Evolutionary conservation across 2,329 filamentous ascomycete species (phyloP), one percentile per base, ranked within the genome.

Genomic region (Colletotrichum truncatum): DNA sequence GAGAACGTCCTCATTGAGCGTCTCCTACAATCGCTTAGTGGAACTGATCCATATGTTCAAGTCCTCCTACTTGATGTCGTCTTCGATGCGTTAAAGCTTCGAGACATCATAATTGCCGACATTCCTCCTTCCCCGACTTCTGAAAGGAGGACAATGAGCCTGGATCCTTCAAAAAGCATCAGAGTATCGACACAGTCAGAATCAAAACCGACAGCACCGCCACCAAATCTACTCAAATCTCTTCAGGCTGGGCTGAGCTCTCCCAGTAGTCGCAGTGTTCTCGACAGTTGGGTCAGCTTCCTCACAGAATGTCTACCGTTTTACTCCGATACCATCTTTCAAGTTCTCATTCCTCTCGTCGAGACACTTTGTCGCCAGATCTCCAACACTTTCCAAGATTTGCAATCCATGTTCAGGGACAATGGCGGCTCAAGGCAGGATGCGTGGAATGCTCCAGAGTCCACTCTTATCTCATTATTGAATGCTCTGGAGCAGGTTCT

Each of bases 221-320:
- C 92, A 3, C 80, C 88, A 14, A 82, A 90, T 34, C 79, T 99
- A n/a, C 85, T 96, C n/a, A 91, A 92, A 67, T 97, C 93, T 73
- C 84, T 99, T 11, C 90, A 93, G 66, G 88, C 89, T 46, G 96
- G 94, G 0, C 90, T 99, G 52, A 89, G 91, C 58, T 92, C 93
- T 4, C 75, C 85, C 3, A 89, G 84, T 56, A 94, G 93, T 70
- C 89, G 93, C 5, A 84, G 89, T 8, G 90, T 97, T 6, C 82
- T 99, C 34, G 94, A 98, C 71, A 94, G 93, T 74, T 99, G 97
- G 97, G 89, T 98, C 9, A 85, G 87, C 28, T 94, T 99, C 70
- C 83, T 99, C 7, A 87, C 89, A 4, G 92, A 95, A 73, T 93
- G 93, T 45, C 81, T 99, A 28, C 93, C 94, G 0, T 84, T 97